These are phyloP conservation scores for Nakazawaea molendinolei DNA, from an alignment of 805 yeast species.

Conservation along the genomic window DNA sequence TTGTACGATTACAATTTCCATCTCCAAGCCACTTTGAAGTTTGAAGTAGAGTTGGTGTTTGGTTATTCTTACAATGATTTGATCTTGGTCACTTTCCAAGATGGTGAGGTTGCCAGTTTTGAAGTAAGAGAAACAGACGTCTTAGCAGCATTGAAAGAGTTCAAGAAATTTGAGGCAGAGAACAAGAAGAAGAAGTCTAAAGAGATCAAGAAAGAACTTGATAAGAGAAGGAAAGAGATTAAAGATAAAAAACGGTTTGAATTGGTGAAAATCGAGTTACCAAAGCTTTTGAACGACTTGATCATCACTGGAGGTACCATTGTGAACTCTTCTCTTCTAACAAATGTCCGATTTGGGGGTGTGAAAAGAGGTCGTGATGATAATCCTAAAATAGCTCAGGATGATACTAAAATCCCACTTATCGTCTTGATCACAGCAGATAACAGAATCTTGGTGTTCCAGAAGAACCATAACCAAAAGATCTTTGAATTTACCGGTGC, in stretches of 20 bases:
- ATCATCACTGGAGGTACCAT: slow-evolving; percentile 69
- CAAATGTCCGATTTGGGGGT: slow-evolving; percentile 30
- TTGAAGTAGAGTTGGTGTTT: slow-evolving; percentile 56
- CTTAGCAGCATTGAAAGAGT: slow-evolving; percentile 8
- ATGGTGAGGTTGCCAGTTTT: slow-evolving; percentile 63
- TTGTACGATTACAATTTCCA: slow-evolving; percentile 59
- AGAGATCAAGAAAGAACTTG: slow-evolving; percentile 6
- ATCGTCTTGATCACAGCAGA: slow-evolving; percentile 73
- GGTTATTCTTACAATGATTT: slow-evolving; percentile 31
- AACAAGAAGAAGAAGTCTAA: slow-evolving; percentile 8
- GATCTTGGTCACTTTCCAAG: slow-evolving; percentile 54
- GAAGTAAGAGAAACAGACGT: slow-evolving; percentile 25
- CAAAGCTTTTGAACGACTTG: slow-evolving; percentile 28
- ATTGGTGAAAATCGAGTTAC: slow-evolving; percentile 24
- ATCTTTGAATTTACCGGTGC: slow-evolving; percentile 47
- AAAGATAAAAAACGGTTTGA: slow-evolving; percentile 12
- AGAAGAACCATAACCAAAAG: slow-evolving; percentile 44
- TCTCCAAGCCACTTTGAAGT: slow-evolving; percentile 40
- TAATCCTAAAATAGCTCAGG: slow-evolving; percentile 20
- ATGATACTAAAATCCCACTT: slow-evolving; percentile 27
- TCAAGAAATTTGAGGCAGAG: slow-evolving; percentile 12
- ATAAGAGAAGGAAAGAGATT: slow-evolving; percentile 2
- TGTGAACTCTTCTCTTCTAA: slow-evolving; percentile 40
- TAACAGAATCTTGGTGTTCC: slow-evolving; percentile 62
- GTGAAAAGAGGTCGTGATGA: slow-evolving; percentile 20